Base-by-base conservation (phyloP, 768 basidiomycete species). In the Xerocomus spinulosus region DNA sequence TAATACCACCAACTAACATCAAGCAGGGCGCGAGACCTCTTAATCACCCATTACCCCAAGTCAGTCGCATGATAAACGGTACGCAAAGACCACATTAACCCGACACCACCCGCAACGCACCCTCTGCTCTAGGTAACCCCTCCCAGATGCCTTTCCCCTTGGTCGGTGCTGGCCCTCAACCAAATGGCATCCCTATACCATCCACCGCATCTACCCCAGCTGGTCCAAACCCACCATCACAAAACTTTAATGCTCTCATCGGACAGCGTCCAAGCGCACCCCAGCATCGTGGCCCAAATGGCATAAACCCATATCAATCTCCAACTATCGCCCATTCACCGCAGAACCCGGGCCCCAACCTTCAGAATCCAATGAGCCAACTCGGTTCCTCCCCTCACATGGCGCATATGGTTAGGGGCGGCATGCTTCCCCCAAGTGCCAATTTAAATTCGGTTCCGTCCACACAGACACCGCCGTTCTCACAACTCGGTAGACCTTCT, bases 261-360 rank as follows among this genome's bases (percentile, higher is more conserved):
- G 65, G 61, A 7, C 74, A 69, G 34, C 67, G 68, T 20, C 58
- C 61, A 6, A 55, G 51, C 12, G 48, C 38, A 3, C 66, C 65
- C 14, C 76, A 67, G 50, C 76, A 73, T 51, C 76, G 75, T 20
- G 64, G 58, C 3, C 69, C 74, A 17, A 77, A 77, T 46, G 80
- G 76, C 13, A 51, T 68, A 13, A 56, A 67, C 47, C 76, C 78
- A 9, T 85, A 81, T 62, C 80, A 76, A 34, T 84, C 82, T 18
- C 84, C 84, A 4, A 82, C 77, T 2, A 81, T 85, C 66, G 71
- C 80, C 2, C 75, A 78, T 42, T 82, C 82, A 4, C 77, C 80
- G 0, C 81, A 81, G 52, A 75, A 75, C 38, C 61, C 60, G 8
- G 66, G 66, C 24, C 60, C 58, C 8, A 71, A 68, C 23, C 57